Base-by-base conservation (phyloP, 2,329 filamentous ascomycete genomes). In the Penicillium fuscoglaucum region DNA sequence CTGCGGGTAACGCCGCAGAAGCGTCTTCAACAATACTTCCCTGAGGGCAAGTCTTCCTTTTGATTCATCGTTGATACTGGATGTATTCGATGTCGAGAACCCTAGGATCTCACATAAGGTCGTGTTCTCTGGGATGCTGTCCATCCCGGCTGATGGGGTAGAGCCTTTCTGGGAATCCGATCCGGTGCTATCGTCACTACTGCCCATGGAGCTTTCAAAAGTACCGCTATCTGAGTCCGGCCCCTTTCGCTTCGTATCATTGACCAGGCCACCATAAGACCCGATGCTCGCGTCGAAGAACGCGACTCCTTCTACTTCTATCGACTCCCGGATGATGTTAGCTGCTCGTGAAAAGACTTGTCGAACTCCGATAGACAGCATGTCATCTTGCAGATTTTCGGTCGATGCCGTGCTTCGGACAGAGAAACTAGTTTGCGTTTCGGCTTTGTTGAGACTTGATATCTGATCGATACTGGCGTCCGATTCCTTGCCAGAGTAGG, bases 331-430 rank as follows among this genome's bases (percentile, higher is more conserved):
- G 12, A 82, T 70, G 1, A 80, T 71, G n/a, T 73, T 73, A 10
- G 79, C 76, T 8, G 79, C 80, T 29, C 75, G 78, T 0, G 73
- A 72, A 44, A 80, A 79, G 3, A 79, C 63, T 39, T 51, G 41
- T 17, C 41, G 41, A 28, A 44, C 41, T 12, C 41, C 41, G 41
- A 28, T 28, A 2, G 49, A 41, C n/a, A 51, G 26, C n/a, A 29
- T 51, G 10, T 41, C 37, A 2, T 33, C 37, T 17, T 51, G 37
- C 17, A 51, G 26, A 51, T 28, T 51, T 31, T 51, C 49, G n/a
- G 35, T 40, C 6, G 49, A 39, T 6, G 19, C 35, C 17, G 40
- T 40, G 13, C 49, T 55, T 24, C 59, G 56, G 2, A 49, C 41
- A 2, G 59, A 52, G 12, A 46, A 40, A 4, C 37, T 35, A 4